phyloP scores from a whole-genome alignment of 768 basidiomycete species.

The Lyophyllum decastes region DNA sequence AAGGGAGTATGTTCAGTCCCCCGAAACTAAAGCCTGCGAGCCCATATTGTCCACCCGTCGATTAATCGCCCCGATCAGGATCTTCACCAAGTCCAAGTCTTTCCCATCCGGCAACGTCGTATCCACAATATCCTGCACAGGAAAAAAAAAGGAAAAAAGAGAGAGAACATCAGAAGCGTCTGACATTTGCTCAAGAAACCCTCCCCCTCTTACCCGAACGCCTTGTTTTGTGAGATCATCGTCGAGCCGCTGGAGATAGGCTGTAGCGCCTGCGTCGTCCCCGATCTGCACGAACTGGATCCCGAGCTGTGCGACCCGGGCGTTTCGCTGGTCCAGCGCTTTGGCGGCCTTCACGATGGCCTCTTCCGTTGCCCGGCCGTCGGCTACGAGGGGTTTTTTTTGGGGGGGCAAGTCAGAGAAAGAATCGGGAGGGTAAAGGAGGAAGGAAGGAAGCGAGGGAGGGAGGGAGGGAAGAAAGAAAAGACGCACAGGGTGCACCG shows the following conservation, averaged over 20 bases:
- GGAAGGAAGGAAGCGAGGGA: not conserved
- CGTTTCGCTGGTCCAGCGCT: slow-evolving; percentile 45
- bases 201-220: slow-evolving; percentile 50
- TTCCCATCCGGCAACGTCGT: slow-evolving; percentile 49
- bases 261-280: slow-evolving; percentile 38
- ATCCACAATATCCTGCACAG: slow-evolving; percentile 62
- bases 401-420: too few species aligned
- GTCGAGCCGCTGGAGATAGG: slow-evolving; percentile 49
- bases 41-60: slow-evolving; percentile 29
- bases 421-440: too few species aligned
- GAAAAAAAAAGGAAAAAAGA: too few species aligned
- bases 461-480: not conserved
- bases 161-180: too few species aligned
- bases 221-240: slow-evolving; percentile 11
- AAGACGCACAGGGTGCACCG: slow-evolving; percentile 1
- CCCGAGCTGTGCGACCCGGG: slow-evolving; percentile 33
- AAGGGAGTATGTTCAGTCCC: too few species aligned
- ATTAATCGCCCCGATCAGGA: slow-evolving; percentile 65
- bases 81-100: slow-evolving; percentile 54
- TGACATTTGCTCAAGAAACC: too few species aligned
- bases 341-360: slow-evolving; percentile 43
- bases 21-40: not conserved
- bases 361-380: slow-evolving; percentile 41
- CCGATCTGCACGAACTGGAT: slow-evolving; percentile 31
- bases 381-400: not conserved